These are phyloP conservation scores for Carallia brachiata DNA, from an alignment of 345 rosid genomes.

Conservation along the genomic window DNA sequence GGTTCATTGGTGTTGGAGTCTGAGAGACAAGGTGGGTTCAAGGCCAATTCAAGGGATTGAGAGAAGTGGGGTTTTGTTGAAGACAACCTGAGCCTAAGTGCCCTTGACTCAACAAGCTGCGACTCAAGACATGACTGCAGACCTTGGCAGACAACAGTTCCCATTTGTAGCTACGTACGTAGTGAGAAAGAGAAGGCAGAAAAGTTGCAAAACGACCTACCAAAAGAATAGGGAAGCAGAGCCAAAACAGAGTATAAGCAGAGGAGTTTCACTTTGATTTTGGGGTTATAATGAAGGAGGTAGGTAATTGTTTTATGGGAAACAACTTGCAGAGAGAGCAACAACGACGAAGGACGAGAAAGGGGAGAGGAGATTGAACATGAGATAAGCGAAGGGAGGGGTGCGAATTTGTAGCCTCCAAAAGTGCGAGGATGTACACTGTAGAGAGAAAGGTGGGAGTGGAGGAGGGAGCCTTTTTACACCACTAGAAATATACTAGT, in stretches of 20 bases:
- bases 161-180: conserved; percentile 34
- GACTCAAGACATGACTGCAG: conserved; percentile 57
- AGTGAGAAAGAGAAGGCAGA: not conserved
- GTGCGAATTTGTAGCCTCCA: conserved; percentile 50
- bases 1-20: conserved; percentile 30
- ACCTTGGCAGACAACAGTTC: conserved; percentile 66
- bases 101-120: conserved; percentile 49
- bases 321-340: conserved; percentile 5
- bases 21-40: conserved; percentile 27
- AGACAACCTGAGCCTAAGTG: conserved; percentile 56
- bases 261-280: conserved; percentile 4
- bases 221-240: conserved; percentile 18
- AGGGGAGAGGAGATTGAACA: conserved; percentile 17
- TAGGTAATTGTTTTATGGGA: not conserved
- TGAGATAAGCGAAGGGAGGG: conserved; percentile 29
- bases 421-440: conserved; percentile 18
- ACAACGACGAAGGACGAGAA: not conserved
- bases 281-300: not conserved
- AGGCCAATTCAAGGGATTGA: conserved; percentile 38
- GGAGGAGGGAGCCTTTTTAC: conserved; percentile 13
- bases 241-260: conserved; percentile 23
- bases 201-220: not conserved
- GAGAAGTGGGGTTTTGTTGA: conserved; percentile 39
- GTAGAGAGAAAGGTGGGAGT: not conserved
- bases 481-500: conserved; percentile 45